A percentile compares a stretch with the other conserved stretches of the same genome.
phyloP scores from a whole-genome alignment of 2,329 filamentous ascomycete genomes.

The Venturia aucupariae region DNA sequence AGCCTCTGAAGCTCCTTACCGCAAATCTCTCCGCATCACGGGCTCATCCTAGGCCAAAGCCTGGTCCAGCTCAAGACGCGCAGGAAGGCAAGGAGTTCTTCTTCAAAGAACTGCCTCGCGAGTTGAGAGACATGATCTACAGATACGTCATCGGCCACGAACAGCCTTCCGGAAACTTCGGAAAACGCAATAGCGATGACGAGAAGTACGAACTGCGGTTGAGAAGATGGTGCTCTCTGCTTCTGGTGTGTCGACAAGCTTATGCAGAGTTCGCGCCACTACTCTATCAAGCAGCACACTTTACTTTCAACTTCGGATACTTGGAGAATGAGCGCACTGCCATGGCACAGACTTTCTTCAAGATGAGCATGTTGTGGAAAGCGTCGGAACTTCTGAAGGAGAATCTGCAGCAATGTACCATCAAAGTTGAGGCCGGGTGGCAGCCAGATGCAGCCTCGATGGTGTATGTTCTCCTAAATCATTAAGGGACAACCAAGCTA shows the following conservation, averaged over 20 bases:
- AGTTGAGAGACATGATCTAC: background rate
- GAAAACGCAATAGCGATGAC: background rate
- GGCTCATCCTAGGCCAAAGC: no score
- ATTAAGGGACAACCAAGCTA: background rate
- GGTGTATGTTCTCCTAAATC: background rate
- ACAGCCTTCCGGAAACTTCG: background rate
- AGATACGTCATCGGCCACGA: background rate
- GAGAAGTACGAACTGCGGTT: background rate
- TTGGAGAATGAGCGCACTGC: background rate
- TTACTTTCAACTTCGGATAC: background rate
- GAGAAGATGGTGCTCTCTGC: background rate
- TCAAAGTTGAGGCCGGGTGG: background rate
- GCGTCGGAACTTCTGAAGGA: background rate
- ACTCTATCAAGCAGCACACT: background rate
- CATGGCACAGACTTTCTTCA: background rate
- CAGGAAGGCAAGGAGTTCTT: background rate
- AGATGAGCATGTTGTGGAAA: background rate
- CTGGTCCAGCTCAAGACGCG: background rate
- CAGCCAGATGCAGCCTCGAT: background rate
- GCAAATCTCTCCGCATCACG: no score
- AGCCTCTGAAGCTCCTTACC: no score
- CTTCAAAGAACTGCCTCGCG: background rate
- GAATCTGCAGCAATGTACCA: background rate
- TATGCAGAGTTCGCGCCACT: background rate
- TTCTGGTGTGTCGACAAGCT: background rate